These are phyloP conservation scores for Pestalotiopsis sp. DNA, from an alignment of 2,329 filamentous ascomycete genomes.

Conservation along the genomic window DNA sequence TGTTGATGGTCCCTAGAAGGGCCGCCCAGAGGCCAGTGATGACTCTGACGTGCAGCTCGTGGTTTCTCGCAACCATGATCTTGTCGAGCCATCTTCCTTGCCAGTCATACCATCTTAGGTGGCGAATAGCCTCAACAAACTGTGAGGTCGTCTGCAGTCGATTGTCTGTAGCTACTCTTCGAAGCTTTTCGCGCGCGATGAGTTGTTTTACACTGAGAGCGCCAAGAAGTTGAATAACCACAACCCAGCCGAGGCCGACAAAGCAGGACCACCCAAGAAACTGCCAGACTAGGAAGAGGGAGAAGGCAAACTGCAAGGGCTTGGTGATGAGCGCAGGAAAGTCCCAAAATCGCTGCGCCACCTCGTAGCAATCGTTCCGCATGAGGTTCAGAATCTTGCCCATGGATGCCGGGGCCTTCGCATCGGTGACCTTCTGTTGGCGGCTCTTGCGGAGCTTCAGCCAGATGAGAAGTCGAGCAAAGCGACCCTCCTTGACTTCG, in stretches of 20 bases:
- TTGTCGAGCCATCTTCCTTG: constrained; percentile 72
- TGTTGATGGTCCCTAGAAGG: constrained; percentile 69
- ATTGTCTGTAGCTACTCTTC: constrained; percentile 74
- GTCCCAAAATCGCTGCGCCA: constrained; percentile 87
- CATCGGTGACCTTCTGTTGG: constrained; percentile 23
- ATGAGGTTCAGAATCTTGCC: constrained; percentile 91
- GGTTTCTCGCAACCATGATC: constrained; percentile 68
- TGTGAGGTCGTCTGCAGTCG: constrained; percentile 82
- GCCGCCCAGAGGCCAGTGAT: constrained; percentile 64
- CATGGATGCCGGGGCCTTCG: constrained; percentile 70
- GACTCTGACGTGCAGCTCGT: constrained; percentile 67
- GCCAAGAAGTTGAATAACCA: constrained; percentile 71
- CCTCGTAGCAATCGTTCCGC: constrained; percentile 79
- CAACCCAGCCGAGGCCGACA: constrained; percentile 69
- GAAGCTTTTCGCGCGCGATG: constrained; percentile 68
- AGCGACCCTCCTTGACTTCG: constrained; percentile 23
- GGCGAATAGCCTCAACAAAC: constrained; percentile 83
- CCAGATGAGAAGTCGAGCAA: constrained; percentile 27
- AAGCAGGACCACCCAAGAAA: constrained; percentile 81
- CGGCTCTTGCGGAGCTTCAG: constrained; percentile 24
- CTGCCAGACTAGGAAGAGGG: constrained; percentile 72
- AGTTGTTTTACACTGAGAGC: constrained; percentile 66
- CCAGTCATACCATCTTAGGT: constrained; percentile 82
- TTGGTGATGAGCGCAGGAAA: constrained; percentile 75
- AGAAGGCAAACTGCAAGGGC: constrained; percentile 75